Percentiles rank a stretch among this genome's conserved stretches.
Evolutionary conservation across 2,329 filamentous ascomycete species (phyloP).

Genomic region (Talaromyces pinophilus): DNA sequence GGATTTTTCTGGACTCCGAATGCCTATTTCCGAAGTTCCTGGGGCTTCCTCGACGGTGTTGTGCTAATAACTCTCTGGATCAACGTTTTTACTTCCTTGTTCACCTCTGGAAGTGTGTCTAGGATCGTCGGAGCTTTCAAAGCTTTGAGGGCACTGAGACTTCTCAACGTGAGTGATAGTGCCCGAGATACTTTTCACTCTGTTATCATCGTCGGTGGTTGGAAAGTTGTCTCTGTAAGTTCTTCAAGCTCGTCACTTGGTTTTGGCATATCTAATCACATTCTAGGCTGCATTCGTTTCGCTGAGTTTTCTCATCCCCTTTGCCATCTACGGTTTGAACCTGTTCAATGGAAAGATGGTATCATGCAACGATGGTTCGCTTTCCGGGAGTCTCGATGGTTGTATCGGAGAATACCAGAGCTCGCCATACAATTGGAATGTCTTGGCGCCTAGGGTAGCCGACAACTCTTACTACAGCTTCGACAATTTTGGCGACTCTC

Average conservation of each 20-base stretch:
- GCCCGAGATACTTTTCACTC: constrained; percentile 96
- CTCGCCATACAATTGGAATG: constrained; percentile 77
- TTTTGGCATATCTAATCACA: constrained; percentile 5
- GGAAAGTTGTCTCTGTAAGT: constrained; percentile 84
- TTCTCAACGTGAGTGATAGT: constrained; percentile 95
- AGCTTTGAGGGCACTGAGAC: constrained; percentile 81
- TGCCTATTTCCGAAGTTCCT: constrained; percentile 92
- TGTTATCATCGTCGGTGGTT: constrained; percentile 87
- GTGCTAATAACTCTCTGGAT: constrained; percentile 94
- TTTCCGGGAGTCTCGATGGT: constrained; percentile 59
- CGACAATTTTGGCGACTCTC: constrained; percentile 87
- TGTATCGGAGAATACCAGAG: constrained; percentile 83
- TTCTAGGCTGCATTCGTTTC: constrained; percentile 81
- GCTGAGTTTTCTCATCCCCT: constrained; percentile 88
- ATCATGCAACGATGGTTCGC: constrained; percentile 72
- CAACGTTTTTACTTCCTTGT: constrained; percentile 81
- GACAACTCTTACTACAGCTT: constrained; percentile 86
- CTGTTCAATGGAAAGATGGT: constrained; percentile 83
- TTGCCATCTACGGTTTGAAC: constrained; percentile 93
- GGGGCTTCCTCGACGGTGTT: constrained; percentile 92
- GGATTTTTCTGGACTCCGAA: constrained; percentile 96
- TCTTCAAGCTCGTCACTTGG: neutral
- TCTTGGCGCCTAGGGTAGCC: constrained; percentile 79
- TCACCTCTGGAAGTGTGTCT: constrained; percentile 79
- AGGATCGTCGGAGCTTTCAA: constrained; percentile 96